A percentile compares a stretch with the other conserved stretches of the same genome.
These are phyloP conservation scores for Chaetomiaceae sp. DNA, from an alignment of 2,329 filamentous ascomycete species.

Conservation along the genomic window DNA sequence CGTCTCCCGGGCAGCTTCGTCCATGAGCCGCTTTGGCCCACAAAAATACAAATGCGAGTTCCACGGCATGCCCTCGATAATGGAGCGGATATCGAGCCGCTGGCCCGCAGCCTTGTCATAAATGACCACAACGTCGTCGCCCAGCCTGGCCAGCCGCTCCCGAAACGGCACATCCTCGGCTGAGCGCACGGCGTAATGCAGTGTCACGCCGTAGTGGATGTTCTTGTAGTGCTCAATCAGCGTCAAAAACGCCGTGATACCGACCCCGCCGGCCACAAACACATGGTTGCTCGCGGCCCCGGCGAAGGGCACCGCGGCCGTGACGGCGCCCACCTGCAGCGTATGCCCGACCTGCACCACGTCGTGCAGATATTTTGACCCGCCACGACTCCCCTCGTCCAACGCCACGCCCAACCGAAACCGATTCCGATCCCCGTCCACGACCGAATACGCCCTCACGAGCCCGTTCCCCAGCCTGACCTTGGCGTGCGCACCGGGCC, in stretches of 20 bases:
- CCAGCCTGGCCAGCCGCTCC: conserved; percentile 42
- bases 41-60: conserved; percentile 59
- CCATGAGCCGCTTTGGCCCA: conserved; percentile 55
- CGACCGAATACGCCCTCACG: conserved; percentile 57
- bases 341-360: conserved; percentile 43
- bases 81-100: conserved; percentile 46
- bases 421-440: conserved; percentile 44
- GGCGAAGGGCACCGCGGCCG: conserved; percentile 43
- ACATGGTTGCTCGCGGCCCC: conserved; percentile 53
- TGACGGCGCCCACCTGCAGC: conserved; percentile 49
- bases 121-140: conserved; percentile 38
- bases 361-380: conserved; percentile 55
- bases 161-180: conserved; percentile 51
- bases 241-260: conserved; percentile 60
- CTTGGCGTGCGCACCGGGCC: conserved; percentile 51
- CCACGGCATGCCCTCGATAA: conserved; percentile 46
- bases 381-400: conserved; percentile 53
- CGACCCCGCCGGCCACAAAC: conserved; percentile 61
- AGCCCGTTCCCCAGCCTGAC: conserved; percentile 54
- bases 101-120: conserved; percentile 51
- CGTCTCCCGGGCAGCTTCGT: conserved; percentile 42
- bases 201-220: conserved; percentile 46
- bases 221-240: conserved; percentile 40
- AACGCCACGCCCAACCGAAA: conserved; percentile 58
- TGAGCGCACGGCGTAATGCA: conserved; percentile 57